Evolutionary conservation across 2,329 filamentous ascomycete genomes (phyloP), one percentile per base, ranked within the genome.

Genomic region (Leptosphaerulina australis): DNA sequence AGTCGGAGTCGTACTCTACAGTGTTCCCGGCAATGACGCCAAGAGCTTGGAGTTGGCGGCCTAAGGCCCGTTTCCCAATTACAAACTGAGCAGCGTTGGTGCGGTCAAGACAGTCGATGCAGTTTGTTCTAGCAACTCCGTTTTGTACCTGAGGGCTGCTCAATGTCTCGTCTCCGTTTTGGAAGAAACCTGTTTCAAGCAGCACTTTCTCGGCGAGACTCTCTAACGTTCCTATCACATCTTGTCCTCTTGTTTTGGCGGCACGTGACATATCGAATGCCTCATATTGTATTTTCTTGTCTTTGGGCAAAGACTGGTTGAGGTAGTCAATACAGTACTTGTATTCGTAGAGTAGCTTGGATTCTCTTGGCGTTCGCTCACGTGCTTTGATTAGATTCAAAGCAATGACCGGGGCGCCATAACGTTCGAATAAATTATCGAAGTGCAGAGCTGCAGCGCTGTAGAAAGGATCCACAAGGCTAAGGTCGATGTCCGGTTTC

Each of bases 1-100:
- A 91, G 74, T 99, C 94, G 0, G 91, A 96, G 64, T 99, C 94
- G 67, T 96, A 99, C 50, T 93, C 88, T 41, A 99, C 84, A 1
- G 83, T 84, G 1, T 88, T 88, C 28, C 88, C 83, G 49, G 86
- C 84, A 21, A 97, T 87, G 22, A 99, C 87, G 5, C 94, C 94
- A 3, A 99, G 81, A 3, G 93, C 92, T 69, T 96, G 88, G 7
- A 99, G 81, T 73, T 99, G 94, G 63, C 96, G 85, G 0, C 92
- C 94, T 9, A 99, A 82, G 0, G 94, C 94, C 61, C 90, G 83
- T 76, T 99, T 99, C 4, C 91, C 94, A 63, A 99, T 95, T 22
- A 99, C 92, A 62, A 97, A 99, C 68, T 99, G 94, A 1, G 94
- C 94, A 2, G 94, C 94, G 69, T 99, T 99, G 7, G 94, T 99